Conservation (phyloP, 1,284 basidiomycete genomes). For the Xerocomus subilludens region DNA sequence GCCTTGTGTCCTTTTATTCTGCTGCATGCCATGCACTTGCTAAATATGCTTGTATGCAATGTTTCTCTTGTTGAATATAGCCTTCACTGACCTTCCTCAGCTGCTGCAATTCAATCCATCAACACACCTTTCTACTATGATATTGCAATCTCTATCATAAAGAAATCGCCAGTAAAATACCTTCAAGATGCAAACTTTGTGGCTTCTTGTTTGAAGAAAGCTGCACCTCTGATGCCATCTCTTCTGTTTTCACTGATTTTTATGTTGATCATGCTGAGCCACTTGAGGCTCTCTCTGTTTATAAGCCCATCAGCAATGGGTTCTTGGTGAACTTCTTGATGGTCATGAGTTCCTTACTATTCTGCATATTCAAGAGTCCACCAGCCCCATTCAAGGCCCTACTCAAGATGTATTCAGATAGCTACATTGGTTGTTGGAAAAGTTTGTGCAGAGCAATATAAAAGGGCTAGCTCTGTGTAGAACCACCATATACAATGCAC, state of each 20-base stretch:
- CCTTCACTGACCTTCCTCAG: too few relatives aligned
- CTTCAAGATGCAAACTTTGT: neutral
- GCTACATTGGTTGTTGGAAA: too few relatives aligned
- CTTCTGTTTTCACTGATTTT: neutral
- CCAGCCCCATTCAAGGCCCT: too few relatives aligned
- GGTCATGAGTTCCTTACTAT: neutral
- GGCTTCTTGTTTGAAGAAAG: too few relatives aligned
- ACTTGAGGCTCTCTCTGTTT: neutral
- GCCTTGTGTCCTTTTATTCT: neutral
- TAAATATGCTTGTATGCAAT: too few relatives aligned
- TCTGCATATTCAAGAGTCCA: neutral
- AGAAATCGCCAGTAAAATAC: neutral
- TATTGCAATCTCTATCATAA: neutral
- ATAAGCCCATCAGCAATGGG: neutral
- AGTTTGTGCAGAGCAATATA: too few relatives aligned
- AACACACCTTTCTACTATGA: neutral
- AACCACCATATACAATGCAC: too few relatives aligned
- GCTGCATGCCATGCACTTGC: conserved; percentile 2
- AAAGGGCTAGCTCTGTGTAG: too few relatives aligned
- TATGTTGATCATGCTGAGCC: neutral
- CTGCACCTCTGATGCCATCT: neutral
- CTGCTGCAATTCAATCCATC: neutral
- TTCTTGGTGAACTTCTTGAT: neutral
- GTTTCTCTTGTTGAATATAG: too few relatives aligned
- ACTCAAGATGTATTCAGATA: too few relatives aligned